Conservation (phyloP, 495 filamentous ascomycete species). For the Articulospora tetracladia region DNA sequence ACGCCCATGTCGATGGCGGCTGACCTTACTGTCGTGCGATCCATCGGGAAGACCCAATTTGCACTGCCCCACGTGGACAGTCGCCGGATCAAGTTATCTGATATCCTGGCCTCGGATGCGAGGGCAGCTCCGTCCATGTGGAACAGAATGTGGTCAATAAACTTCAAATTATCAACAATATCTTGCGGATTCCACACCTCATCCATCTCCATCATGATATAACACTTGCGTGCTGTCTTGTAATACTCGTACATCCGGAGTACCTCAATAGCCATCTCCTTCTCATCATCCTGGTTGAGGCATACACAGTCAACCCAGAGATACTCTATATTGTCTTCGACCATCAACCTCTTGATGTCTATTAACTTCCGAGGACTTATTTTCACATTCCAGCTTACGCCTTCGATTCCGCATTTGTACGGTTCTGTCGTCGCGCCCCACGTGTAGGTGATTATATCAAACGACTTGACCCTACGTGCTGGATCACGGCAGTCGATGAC, state of each 20-base stretch:
- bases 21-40: neutral
- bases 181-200: constrained; percentile 22
- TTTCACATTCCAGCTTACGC: constrained; percentile 10
- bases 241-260: constrained; percentile 22
- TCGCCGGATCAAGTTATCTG: constrained; percentile 2
- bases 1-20: constrained; percentile 23
- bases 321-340: constrained; percentile 4
- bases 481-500: constrained; percentile 18
- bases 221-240: constrained; percentile 17
- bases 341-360: constrained; percentile 12
- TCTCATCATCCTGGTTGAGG: constrained; percentile 10
- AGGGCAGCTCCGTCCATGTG: constrained; percentile 16
- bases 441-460: constrained; percentile 15
- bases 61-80: constrained; percentile 6
- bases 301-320: constrained; percentile 22
- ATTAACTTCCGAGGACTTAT: constrained; percentile 12
- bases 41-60: constrained; percentile 7
- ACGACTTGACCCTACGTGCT: constrained; percentile 5
- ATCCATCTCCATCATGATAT: constrained; percentile 25
- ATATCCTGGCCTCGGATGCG: constrained; percentile 8
- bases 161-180: constrained; percentile 22
- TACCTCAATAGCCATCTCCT: constrained; percentile 15
- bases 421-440: constrained; percentile 4
- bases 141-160: constrained; percentile 20
- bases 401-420: constrained; percentile 12